A percentile compares a stretch with the other conserved stretches of the same genome.
Conservation (phyloP, 257 asterid species). For the Nemophila menziesii region DNA sequence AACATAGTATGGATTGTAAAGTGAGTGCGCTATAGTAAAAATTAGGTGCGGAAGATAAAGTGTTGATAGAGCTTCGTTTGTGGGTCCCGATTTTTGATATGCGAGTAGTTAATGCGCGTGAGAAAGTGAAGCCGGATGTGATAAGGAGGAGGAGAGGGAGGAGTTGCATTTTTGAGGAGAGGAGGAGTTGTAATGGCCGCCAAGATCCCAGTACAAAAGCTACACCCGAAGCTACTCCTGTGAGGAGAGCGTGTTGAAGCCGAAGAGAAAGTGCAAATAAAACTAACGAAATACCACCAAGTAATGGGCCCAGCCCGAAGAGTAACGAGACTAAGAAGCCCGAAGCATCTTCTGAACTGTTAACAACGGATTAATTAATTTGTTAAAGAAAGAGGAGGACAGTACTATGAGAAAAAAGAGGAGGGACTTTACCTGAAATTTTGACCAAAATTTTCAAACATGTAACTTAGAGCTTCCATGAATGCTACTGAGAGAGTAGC, state of each 20-base stretch:
- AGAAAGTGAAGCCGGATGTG: conserved; percentile 36
- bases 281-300: conserved; percentile 75
- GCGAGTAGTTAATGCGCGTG: conserved; percentile 37
- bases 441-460: conserved; percentile 64
- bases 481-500: conserved; percentile 93
- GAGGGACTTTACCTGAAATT: conserved; percentile 45
- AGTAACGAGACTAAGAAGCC: conserved; percentile 82
- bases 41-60: conserved; percentile 38
- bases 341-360: conserved; percentile 91
- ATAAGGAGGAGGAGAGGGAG: conserved; percentile 48
- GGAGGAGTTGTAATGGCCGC: conserved; percentile 80
- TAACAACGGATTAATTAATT: conserved; percentile 1
- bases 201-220: conserved; percentile 81
- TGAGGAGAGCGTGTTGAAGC: conserved; percentile 86
- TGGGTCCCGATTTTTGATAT: conserved; percentile 41
- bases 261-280: conserved; percentile 70
- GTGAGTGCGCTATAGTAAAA: conserved; percentile 59
- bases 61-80: conserved; percentile 48
- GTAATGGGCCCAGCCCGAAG: conserved; percentile 79
- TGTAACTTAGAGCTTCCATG: conserved; percentile 75
- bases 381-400: conserved; percentile 7
- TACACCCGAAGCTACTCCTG: conserved; percentile 83
- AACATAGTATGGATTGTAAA: conserved; percentile 62
- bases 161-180: conserved; percentile 61
- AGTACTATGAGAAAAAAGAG: background rate